Evolutionary conservation across 2,329 filamentous ascomycete genomes (phyloP).

Genomic region (Alternaria atra): DNA sequence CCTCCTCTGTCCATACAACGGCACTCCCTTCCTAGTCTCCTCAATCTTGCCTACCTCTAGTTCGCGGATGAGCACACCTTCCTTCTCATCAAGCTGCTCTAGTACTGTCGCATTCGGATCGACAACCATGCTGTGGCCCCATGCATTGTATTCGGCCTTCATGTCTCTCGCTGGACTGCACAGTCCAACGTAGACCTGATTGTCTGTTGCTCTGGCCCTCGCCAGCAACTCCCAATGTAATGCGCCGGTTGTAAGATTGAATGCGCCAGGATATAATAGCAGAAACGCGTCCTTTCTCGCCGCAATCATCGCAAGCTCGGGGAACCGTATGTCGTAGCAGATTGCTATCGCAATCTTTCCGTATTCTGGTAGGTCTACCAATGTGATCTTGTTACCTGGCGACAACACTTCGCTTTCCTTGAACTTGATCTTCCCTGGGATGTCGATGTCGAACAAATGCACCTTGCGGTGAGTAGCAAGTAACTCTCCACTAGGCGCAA

Average conservation of each 20-base stretch:
- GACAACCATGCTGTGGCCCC: constrained; percentile 87
- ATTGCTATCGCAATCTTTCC: constrained; percentile 89
- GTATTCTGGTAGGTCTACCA: constrained; percentile 88
- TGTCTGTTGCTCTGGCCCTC: constrained; percentile 86
- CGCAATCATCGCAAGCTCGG: constrained; percentile 89
- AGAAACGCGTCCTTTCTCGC: constrained; percentile 87
- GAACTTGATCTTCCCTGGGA: constrained; percentile 93
- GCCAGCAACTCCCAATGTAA: constrained; percentile 90
- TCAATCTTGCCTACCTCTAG: constrained; percentile 56
- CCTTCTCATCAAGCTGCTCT: constrained; percentile 77
- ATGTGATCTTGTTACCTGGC: constrained; percentile 83
- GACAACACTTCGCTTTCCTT: constrained; percentile 88
- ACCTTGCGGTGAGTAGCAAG: constrained; percentile 92
- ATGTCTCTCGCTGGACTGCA: constrained; percentile 90
- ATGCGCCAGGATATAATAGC: constrained; percentile 93
- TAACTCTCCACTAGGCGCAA: constrained; percentile 78
- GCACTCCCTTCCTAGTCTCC: constrained; percentile 72
- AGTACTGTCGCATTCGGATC: constrained; percentile 89
- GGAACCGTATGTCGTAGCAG: constrained; percentile 98
- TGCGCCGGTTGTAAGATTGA: constrained; percentile 91
- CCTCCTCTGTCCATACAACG: constrained; percentile 81
- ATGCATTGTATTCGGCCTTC: constrained; percentile 82
- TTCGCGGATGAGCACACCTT: constrained; percentile 75
- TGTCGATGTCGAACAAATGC: constrained; percentile 97
- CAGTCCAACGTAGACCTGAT: constrained; percentile 91